A percentile compares a stretch with the other conserved stretches of the same genome.
Evolutionary conservation across 257 asterid species (phyloP).

Genomic region (Vinca minor): DNA sequence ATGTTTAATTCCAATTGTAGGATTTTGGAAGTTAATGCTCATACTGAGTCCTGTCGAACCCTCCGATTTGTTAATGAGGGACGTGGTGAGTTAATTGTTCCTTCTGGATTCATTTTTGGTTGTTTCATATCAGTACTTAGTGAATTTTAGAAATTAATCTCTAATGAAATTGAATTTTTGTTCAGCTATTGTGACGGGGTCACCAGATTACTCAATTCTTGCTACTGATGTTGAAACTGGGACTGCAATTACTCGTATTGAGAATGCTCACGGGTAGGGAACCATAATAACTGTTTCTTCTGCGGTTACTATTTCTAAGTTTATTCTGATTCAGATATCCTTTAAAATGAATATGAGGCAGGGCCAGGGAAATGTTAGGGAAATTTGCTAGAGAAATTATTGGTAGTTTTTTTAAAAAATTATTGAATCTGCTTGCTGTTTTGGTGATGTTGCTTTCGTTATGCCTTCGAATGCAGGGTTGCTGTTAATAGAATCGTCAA

Average conservation of each 20-base stretch:
- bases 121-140: neutral
- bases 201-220: conserved; percentile 81
- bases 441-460: neutral
- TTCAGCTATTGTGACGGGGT: conserved; percentile 79
- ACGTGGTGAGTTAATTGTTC: conserved; percentile 36
- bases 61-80: conserved; percentile 85
- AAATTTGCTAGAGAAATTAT: neutral
- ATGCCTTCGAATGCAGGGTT: conserved; percentile 45
- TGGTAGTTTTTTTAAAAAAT: neutral
- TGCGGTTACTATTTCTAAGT: conserved; percentile 1
- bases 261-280: conserved; percentile 76
- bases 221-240: conserved; percentile 95
- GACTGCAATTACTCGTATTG: conserved; percentile 49
- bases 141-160: neutral
- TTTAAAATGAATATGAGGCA: neutral
- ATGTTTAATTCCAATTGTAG: conserved; percentile 31
- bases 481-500: conserved; percentile 75
- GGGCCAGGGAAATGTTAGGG: neutral
- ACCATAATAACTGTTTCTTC: neutral
- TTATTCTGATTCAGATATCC: neutral
- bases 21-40: conserved; percentile 64
- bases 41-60: conserved; percentile 78
- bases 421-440: neutral
- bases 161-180: conserved; percentile 11
- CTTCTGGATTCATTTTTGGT: neutral